Base-by-base conservation (phyloP, 2,329 filamentous ascomycete genomes). In the Microthyrium microscopicum region DNA sequence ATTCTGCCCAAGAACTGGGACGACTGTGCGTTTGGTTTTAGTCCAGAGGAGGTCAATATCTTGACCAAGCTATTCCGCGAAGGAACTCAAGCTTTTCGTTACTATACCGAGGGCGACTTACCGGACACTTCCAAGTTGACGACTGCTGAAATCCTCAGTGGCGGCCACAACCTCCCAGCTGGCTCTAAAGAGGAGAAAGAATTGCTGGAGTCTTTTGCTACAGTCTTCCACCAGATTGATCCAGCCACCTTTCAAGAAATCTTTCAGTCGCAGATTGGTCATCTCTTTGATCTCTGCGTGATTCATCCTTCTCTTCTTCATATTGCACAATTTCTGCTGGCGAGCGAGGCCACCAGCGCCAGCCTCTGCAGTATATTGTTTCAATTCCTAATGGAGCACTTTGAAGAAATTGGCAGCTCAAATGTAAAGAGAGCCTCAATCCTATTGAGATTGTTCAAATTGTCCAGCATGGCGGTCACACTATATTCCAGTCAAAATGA, bases 381-480 rank as follows among this genome's bases (percentile, higher is more conserved):
- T 30, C 83, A 92, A 43, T 98, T 98, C 50, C 64, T 98, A 39
- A 98, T 98, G 89, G 80, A 87, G 46, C 79, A 82, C 34, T 91
- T 99, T 37, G 80, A 91, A 41, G 81, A 98, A 51, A 84, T 99
- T 27, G 89, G 89, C 16, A 89, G 83, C 1, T 75, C 79, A 5
- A 84, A 98, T 54, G 76, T 89, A 34, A 84, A 82, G 50, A 92
- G 87, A 54, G 87, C 89, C 0, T 87, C 84, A 5, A 93, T 98
- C 30, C 60, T 99, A 21, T 61, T 99, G 32, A 72, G 91, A 35
- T 72, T 99, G 33, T 99, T 95, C 61, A 99, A 99, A 57, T 60
- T 99, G 32, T 92, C 87, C 1, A 98, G 98, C 54, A 98, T 99
- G 89, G 91, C 91, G 0, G 89, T 99, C 25, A 98, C 89, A 0